A percentile compares a stretch with the other conserved stretches of the same genome.
Conservation (phyloP, 306 rosid genomes). For the Potentilla sterilis region DNA sequence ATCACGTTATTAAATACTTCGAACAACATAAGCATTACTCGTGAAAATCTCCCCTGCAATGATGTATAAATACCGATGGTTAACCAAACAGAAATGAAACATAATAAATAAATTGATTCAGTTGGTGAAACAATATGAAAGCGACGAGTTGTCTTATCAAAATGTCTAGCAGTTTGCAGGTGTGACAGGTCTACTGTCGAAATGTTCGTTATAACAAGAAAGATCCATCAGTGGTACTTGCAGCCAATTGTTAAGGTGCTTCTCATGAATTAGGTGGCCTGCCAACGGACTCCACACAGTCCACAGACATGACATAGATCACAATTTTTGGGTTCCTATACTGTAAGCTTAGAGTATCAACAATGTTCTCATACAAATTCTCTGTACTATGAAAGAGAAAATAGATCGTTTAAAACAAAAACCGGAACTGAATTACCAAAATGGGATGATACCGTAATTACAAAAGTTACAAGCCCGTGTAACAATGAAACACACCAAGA, state of each 20-base stretch:
- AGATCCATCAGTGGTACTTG: neutral
- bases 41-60: neutral
- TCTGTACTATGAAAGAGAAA: neutral
- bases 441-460: neutral
- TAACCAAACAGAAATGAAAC: neutral
- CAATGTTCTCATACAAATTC: neutral
- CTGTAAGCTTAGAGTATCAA: neutral
- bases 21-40: neutral
- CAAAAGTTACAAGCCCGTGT: conserved; percentile 8
- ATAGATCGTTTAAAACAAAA: neutral
- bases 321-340: neutral
- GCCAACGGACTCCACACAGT: conserved; percentile 36
- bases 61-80: neutral
- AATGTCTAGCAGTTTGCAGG: conserved; percentile 30
- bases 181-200: conserved; percentile 27
- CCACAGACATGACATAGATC: neutral
- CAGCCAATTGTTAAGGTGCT: conserved; percentile 9
- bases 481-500: neutral
- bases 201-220: conserved; percentile 5
- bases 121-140: conserved; percentile 1
- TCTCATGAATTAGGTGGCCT: conserved; percentile 45
- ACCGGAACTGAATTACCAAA: neutral
- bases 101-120: neutral
- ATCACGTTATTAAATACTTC: neutral
- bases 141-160: conserved; percentile 15